These are phyloP conservation scores for Haematococcus lacustris DNA, from an alignment of 139 green algal species.

Conservation along the genomic window DNA sequence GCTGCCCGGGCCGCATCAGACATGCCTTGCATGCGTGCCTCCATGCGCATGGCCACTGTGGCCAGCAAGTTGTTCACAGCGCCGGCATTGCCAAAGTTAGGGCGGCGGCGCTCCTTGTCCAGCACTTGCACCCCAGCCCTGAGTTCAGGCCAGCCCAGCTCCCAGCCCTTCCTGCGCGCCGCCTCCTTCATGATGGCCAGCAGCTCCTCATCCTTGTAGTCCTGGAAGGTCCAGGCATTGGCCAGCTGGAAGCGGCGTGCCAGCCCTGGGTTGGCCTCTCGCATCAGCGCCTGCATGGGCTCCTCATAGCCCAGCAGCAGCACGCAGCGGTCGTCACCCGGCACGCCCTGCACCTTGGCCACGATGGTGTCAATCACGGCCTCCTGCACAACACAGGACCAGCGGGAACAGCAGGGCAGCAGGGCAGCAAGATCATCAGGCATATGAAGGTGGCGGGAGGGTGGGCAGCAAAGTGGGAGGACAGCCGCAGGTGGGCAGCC, in stretches of 20 bases:
- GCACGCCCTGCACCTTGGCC: conserved; percentile 42
- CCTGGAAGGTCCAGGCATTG: conserved; percentile 11
- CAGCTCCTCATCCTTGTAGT: conserved; percentile 39
- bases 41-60: conserved; percentile 15
- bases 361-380: conserved; percentile 42
- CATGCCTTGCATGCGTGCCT: conserved; percentile 7
- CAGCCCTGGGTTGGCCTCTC: conserved; percentile 38
- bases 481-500: no score
- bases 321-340: conserved; percentile 45
- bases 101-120: conserved; percentile 22
- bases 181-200: conserved; percentile 25
- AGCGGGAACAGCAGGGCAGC: no score
- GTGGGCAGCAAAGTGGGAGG: no score
- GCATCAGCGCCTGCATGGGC: conserved; percentile 41
- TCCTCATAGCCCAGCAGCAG: conserved; percentile 46
- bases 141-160: conserved; percentile 14
- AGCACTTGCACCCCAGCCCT: conserved; percentile 21
- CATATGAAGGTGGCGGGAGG: no score
- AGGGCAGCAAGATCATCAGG: no score
- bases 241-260: conserved; percentile 37
- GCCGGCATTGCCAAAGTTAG: conserved; percentile 51
- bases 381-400: conserved; percentile 15
- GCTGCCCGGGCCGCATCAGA: conserved; percentile 5
- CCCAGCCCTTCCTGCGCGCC: conserved; percentile 19
- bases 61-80: conserved; percentile 45